Evolutionary conservation across 495 filamentous ascomycete species (phyloP), one percentile per base, ranked within the genome.

Genomic region (Penicillium nucicola): DNA sequence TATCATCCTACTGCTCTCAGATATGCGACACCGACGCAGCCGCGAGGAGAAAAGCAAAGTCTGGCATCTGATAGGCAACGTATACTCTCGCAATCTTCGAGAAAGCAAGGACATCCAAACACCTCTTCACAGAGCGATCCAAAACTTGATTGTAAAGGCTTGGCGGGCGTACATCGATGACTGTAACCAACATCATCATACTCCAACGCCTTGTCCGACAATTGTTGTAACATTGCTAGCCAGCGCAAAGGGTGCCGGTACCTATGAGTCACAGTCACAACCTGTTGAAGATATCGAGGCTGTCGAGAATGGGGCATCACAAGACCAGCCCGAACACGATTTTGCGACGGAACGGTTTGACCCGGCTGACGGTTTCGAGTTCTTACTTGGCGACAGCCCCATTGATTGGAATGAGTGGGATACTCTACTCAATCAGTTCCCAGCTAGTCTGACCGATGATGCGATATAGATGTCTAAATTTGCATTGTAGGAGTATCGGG

Each of bases 1-100:
- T 12, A 59, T 77, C 12, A 72, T 77, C 2, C 66, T 67, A 36
- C 64, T 76, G 48, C 38, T 77, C 3, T 67, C 65, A 12, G 72
- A 72, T 20, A 58, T 77, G 37, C 65, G 61, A n/a, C 42, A 55
- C 19, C 63, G 70, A 11, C 45, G 45, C 2, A 56, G 60, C 14
- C 64, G 60, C 5, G 46, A 56, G 15, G 61, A 71, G 17, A 68
- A 66, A 9, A 47, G 30, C 4, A 64, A 52, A 30, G 71, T 65
- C 2, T 76, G 71, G 72, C 15, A 49, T 4, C 35, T 71, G 11
- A 45, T 75, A 31, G 66, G 66, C 30, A 50, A 44, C 15, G 53
- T 71, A 3, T 69, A 65, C 30, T 44, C 55, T 13, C 50, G 61
- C 8, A 61, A 74, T 43, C 33, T 59, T 17, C 23, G 48, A 2